phyloP scores from a whole-genome alignment of 1,284 basidiomycete genomes.

The Omphalotus olearius region DNA sequence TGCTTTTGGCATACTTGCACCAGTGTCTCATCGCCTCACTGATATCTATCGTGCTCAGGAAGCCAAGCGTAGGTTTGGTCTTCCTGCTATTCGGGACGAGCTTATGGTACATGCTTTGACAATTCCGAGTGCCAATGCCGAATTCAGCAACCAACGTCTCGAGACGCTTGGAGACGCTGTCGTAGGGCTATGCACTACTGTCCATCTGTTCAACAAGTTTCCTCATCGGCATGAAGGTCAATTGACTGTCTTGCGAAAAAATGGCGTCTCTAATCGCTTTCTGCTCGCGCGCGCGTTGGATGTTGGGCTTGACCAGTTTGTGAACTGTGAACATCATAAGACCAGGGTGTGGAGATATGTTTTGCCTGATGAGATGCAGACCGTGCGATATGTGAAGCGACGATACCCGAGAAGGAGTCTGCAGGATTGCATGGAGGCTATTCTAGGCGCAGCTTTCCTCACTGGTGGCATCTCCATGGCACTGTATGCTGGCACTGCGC shows the following conservation, averaged over 20 bases:
- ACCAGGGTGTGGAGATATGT: conserved; percentile 60
- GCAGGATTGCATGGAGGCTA: conserved; percentile 84
- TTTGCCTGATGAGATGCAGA: conserved; percentile 28
- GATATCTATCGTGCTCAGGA: conserved; percentile 58
- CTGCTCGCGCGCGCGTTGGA: conserved; percentile 64
- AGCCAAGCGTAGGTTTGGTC: conserved; percentile 45
- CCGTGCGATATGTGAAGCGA: conserved; percentile 26
- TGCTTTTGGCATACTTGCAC: conserved; percentile 56
- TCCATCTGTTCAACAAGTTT: conserved; percentile 72
- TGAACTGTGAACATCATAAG: conserved; percentile 55
- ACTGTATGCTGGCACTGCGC: conserved; percentile 54
- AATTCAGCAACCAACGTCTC: conserved; percentile 76
- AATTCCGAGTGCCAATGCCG: conserved; percentile 55
- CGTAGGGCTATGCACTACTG: conserved; percentile 70
- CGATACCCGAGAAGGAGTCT: conserved; percentile 63
- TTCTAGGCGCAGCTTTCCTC: conserved; percentile 69
- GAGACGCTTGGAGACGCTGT: conserved; percentile 85
- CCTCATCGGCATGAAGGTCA: conserved; percentile 80
- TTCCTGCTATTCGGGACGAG: conserved; percentile 54
- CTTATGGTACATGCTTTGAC: conserved; percentile 71
- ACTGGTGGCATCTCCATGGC: conserved; percentile 68
- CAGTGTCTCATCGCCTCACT: conserved; percentile 61
- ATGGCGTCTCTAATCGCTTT: conserved; percentile 64
- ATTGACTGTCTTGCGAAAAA: conserved; percentile 58
- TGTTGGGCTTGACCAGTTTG: conserved; percentile 55